Evolutionary conservation across 2,329 filamentous ascomycete species (phyloP).

Genomic region (Acrocalymma vagum): DNA sequence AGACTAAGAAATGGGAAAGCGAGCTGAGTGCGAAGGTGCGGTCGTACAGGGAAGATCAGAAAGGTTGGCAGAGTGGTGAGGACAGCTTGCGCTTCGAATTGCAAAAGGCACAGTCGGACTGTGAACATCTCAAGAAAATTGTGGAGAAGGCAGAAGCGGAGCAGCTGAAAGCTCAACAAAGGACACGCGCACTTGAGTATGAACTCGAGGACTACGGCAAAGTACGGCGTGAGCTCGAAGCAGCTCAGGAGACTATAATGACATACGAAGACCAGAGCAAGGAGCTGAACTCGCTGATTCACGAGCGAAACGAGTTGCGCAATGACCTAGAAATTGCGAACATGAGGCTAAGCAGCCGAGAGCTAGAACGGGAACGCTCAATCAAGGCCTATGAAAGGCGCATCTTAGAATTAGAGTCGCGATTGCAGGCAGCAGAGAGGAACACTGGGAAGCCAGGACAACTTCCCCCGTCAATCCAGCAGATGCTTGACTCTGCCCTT

Average conservation of each 20-base stretch:
- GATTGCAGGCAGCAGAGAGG: constrained; percentile 34
- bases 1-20: constrained; percentile 81
- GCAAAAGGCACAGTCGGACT: constrained; percentile 65
- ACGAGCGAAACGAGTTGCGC: constrained; percentile 67
- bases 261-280: constrained; percentile 39
- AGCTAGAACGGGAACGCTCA: constrained; percentile 59
- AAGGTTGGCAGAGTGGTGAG: constrained; percentile 67
- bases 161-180: constrained; percentile 62
- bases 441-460: constrained; percentile 38
- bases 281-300: constrained; percentile 62
- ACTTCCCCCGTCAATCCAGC: constrained; percentile 51
- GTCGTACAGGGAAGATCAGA: constrained; percentile 73
- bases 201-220: constrained; percentile 69
- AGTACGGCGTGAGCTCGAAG: constrained; percentile 39
- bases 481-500: constrained; percentile 59
- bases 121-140: constrained; percentile 70
- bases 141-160: constrained; percentile 75
- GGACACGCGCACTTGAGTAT: constrained; percentile 64
- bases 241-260: constrained; percentile 41
- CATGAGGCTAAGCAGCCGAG: constrained; percentile 64
- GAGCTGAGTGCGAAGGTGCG: constrained; percentile 74
- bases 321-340: constrained; percentile 67
- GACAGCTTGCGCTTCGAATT: constrained; percentile 67
- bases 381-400: constrained; percentile 58
- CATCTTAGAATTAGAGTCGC: constrained; percentile 56